Conservation (phyloP, 495 filamentous ascomycete genomes). For the Friedmanniomyces simplex region DNA sequence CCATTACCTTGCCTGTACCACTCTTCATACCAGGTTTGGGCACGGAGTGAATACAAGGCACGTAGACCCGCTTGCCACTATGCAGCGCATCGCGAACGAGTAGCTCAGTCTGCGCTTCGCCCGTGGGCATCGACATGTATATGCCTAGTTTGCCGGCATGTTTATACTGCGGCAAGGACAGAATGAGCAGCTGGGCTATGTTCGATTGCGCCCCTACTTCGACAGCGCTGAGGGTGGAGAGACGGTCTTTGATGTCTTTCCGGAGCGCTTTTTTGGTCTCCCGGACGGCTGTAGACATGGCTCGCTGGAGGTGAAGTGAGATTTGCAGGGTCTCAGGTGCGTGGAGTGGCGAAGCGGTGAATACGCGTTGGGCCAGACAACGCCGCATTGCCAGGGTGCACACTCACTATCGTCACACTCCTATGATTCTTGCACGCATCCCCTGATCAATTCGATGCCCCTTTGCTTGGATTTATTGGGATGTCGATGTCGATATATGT, state of each 20-base stretch:
- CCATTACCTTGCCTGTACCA: constrained; percentile 50
- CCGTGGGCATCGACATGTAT: constrained; percentile 83
- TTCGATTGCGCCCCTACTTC: constrained; percentile 6
- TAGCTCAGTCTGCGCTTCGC: constrained; percentile 68
- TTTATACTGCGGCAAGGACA: constrained; percentile 55
- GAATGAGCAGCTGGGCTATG: constrained; percentile 27
- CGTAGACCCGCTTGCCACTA: constrained; percentile 73
- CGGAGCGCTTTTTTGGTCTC: constrained; percentile 11
- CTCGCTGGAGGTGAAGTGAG: not conserved
- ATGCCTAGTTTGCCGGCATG: constrained; percentile 66
- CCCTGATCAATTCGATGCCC: too few relatives aligned
- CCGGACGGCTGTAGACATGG: not conserved
- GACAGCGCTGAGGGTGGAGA: not conserved
- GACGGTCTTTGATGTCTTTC: constrained; percentile 5
- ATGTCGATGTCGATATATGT: too few relatives aligned
- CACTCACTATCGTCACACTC: too few relatives aligned
- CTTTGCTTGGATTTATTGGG: too few relatives aligned
- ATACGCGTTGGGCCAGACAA: too few relatives aligned
- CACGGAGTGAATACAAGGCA: constrained; percentile 71
- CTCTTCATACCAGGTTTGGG: constrained; percentile 29
- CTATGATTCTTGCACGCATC: too few relatives aligned
- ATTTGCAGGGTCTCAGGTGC: not conserved
- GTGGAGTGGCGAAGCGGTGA: not conserved
- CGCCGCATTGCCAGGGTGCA: too few relatives aligned
- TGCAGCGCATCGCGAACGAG: constrained; percentile 73